Percentiles rank a stretch among this genome's conserved stretches.
phyloP scores from a whole-genome alignment of 495 filamentous ascomycete genomes.

The Aspergillus kassunensis region DNA sequence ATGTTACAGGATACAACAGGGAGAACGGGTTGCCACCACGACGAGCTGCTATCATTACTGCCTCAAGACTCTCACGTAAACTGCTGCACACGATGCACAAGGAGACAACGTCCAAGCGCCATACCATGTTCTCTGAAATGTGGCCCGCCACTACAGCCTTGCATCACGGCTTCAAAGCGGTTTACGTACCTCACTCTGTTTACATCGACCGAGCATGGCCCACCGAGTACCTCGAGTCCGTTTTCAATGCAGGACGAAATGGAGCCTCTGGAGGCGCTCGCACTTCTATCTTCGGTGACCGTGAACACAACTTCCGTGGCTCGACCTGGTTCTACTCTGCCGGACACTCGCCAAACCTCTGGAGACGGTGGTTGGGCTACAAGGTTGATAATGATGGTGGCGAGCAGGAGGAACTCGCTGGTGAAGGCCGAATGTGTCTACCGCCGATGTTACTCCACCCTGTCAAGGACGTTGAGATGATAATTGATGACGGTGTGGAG shows the following conservation, averaged over 20 bases:
- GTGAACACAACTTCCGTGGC: conserved; percentile 85
- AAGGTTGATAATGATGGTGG: conserved; percentile 83
- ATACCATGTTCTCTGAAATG: conserved; percentile 95
- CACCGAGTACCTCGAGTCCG: conserved; percentile 66
- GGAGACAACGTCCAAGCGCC: conserved; percentile 74
- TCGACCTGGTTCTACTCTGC: conserved; percentile 95
- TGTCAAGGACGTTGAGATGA: conserved; percentile 78
- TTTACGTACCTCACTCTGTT: conserved; percentile 86
- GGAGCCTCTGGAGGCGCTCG: conserved; percentile 71
- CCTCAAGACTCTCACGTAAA: conserved; percentile 74
- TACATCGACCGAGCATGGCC: conserved; percentile 93
- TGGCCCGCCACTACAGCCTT: conserved; percentile 82
- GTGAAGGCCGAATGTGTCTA: conserved; percentile 90
- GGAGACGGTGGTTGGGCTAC: conserved; percentile 81
- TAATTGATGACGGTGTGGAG: conserved; percentile 54
- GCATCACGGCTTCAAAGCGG: conserved; percentile 93
- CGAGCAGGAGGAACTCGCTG: conserved; percentile 71
- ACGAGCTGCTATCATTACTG: conserved; percentile 83
- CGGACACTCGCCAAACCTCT: conserved; percentile 76
- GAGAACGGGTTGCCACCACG: conserved; percentile 66
- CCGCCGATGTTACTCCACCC: conserved; percentile 92
- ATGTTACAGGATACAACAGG: conserved; percentile 85
- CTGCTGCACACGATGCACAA: conserved; percentile 85
- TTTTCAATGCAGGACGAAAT: conserved; percentile 82
- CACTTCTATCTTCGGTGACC: conserved; percentile 73